Evolutionary conservation across 2,329 filamentous ascomycete genomes (phyloP).

Genomic region (Calonectria montana): DNA sequence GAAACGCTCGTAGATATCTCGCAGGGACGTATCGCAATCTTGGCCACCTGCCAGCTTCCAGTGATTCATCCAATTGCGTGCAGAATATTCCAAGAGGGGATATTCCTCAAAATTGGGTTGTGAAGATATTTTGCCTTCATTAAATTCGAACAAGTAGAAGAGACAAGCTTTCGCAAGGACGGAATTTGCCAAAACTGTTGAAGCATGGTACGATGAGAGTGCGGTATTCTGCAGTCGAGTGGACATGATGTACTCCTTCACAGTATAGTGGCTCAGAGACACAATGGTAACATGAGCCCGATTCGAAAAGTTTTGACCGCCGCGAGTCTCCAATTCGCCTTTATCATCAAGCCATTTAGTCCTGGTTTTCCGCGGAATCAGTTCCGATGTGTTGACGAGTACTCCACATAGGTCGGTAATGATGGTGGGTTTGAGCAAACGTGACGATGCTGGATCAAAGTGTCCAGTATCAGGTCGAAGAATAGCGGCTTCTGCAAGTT

Average conservation of each 20-base stretch:
- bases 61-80: not conserved
- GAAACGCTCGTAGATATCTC: not conserved
- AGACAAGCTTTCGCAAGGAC: not conserved
- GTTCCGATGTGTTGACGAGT: not conserved
- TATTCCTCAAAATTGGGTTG: not conserved
- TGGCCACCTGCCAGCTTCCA: not conserved
- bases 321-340: not conserved
- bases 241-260: constrained; percentile 9
- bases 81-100: not conserved
- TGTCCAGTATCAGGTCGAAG: not conserved
- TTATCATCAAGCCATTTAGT: not conserved
- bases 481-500: not conserved
- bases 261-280: constrained; percentile 1
- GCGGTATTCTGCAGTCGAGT: not conserved
- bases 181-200: not conserved
- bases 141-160: not conserved
- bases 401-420: not conserved
- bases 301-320: not conserved
- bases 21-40: not conserved
- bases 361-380: not conserved
- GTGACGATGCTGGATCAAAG: not conserved
- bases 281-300: not conserved
- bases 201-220: not conserved
- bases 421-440: not conserved
- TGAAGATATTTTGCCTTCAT: not conserved